A percentile compares a stretch with the other conserved stretches of the same genome.
Conservation (phyloP, 192 early-diverging fungal species). For the Mortierella antarctica region DNA sequence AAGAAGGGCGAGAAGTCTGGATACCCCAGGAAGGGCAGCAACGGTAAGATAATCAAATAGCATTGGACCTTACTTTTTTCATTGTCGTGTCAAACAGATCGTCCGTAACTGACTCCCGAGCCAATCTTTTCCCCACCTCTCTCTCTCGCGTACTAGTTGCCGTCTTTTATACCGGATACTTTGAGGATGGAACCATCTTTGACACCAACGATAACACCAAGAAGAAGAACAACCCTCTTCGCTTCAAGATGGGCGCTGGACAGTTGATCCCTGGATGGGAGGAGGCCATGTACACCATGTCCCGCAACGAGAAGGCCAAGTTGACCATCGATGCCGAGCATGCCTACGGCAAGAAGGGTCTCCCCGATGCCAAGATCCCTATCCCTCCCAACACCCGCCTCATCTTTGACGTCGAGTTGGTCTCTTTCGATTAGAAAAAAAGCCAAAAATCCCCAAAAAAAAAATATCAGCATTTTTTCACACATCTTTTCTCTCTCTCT, state of each 20-base stretch:
- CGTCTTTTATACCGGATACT: conserved; percentile 73
- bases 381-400: conserved; percentile 75
- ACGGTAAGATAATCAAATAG: too few species aligned
- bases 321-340: conserved; percentile 70
- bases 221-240: conserved; percentile 74
- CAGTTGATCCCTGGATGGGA: conserved; percentile 82
- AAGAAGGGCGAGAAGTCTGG: conserved; percentile 73
- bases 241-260: conserved; percentile 73
- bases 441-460: background rate
- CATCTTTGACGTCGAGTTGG: conserved; percentile 71
- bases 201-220: conserved; percentile 72
- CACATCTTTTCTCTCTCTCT: background rate
- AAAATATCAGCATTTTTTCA: background rate
- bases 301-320: conserved; percentile 71
- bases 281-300: conserved; percentile 73
- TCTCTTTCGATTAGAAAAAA: conserved; percentile 54
- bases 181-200: conserved; percentile 78
- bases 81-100: too few species aligned
- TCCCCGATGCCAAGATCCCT: conserved; percentile 56
- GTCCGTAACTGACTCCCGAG: too few species aligned
- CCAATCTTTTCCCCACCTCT: background rate
- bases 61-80: too few species aligned
- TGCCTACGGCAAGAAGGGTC: conserved; percentile 74
- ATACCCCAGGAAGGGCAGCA: conserved; percentile 74
- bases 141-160: conserved; percentile 22